Base-by-base conservation (phyloP, 106 monocot species). In the Hemerocallis citrina region DNA sequence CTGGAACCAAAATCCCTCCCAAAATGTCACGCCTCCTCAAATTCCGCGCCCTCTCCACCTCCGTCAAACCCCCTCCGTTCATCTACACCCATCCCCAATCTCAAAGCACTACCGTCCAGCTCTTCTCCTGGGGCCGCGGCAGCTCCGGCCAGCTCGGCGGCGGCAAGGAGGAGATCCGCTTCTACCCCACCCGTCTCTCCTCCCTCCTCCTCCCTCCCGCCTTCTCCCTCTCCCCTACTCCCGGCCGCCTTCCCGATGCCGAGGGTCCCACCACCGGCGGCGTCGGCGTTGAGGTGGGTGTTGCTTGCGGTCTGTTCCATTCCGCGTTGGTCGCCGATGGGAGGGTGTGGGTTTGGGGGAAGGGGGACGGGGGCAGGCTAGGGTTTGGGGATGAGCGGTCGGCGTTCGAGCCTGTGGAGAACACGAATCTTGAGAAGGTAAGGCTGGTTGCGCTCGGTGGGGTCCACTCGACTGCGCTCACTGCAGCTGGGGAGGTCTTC, bases 51-150 rank as follows among this genome's bases (percentile, higher is more conserved):
- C 47, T 30, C 61, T 34, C 52, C 54, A 10, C 68, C 55, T 12
- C 72, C 27, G 16, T 51, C 16, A 9, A 23, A 27, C 42, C 67
- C 38, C 34, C 42, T 13, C 75, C 78, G 5, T 49, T 81, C 68
- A 73, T 90, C n/a, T 83, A 75, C 71, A 64, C 51, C 51, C 52
- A 55, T 61, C 34, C 55, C 5, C 21, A 19, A 4, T 38, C 25
- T n/a, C 38, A 55, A 14, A 20, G 50, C 36, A 14, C 52, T 5
- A 74, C 71, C 28, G 48, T 89, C 28, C 81, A 93, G 68, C 27
- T 90, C 71, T 67, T 90, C 16, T 81, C 95, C 0, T 95, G 95
- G 95, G 95, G 95, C 58, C 86, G 90, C 23, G 89, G 89, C 33
- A 75, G 78, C 65, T 83, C 86, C 34, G 95, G 95, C 8, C 95